Evolutionary conservation across 768 basidiomycete genomes (phyloP), one percentile per base, ranked within the genome.

Genomic region (Leucocoprinus birnbaumii): DNA sequence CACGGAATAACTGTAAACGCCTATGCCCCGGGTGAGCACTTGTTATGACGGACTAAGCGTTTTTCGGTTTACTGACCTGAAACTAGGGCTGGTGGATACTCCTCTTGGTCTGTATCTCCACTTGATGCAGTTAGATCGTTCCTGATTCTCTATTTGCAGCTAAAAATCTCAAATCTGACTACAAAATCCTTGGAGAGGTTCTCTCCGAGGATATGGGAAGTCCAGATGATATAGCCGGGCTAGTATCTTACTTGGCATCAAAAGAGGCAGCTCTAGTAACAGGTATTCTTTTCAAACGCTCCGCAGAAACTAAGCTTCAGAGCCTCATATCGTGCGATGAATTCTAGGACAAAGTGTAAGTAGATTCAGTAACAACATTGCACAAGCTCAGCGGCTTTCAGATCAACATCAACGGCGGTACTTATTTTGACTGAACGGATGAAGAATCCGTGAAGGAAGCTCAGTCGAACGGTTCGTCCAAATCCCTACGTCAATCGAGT

Each of bases 1-100:
- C 54, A 68, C 40, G 62, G 61, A 3, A 73, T 73, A 52, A 70
- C 67, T 5, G 68, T 72, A 14, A 73, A 73, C 40, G 65, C 68
- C 0, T 72, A 70, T 57, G 65, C 70, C 8, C 71, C 71, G 26
- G 69, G 69, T 64, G 52, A 53, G 40, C n/a, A 16, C 5, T 14
- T 14, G 18, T 19, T 8, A 14, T 41, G n/a, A 19, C n/a, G 18
- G n/a, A n/a, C n/a, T n/a, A n/a, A n/a, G n/a, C n/a, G n/a, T n/a
- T n/a, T n/a, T n/a, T 16, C 5, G 18, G 18, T 41, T 14, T 6
- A 16, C 40, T 16, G 40, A 41, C 40, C 4, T 14, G n/a, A 5
- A 31, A 31, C 31, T 5, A 41, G 40, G 18, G 13, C 18, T 16
- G 7, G 14, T 41, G 7, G 14, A 41, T 5, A 41, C 40, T 8